Base-by-base conservation (phyloP, 208 protist genomes). In the Tritrichomonas musculus region DNA sequence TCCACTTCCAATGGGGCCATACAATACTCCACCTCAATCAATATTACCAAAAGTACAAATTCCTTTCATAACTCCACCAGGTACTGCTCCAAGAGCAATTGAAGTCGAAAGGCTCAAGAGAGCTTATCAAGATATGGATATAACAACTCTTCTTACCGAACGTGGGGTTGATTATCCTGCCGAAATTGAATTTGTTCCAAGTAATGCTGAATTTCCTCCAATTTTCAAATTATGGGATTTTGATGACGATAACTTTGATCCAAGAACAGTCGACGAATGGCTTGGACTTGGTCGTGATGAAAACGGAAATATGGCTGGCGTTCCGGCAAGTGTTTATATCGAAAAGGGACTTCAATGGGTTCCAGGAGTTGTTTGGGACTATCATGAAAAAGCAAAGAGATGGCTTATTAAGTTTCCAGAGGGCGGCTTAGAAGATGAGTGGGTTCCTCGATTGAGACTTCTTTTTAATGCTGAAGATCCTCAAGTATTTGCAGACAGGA, bases 11-110 rank as follows among this genome's bases (percentile, higher is more conserved):
- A 44, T 49, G 77, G 77, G 77, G 3, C 77, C 77, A n/a, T 39
- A 88, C 47, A 47, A 47, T 22, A 88, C 77, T 22, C 47, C 77
- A 57, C 47, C 77, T 39, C 27, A 53, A 39, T 88, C 77, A 53
- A 88, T 88, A 39, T 30, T 88, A 36, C 77, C 77, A n/a, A 88
- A 88, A 57, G 77, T 88, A n/a, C 77, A 88, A 88, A 88, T 88
- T 57, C 77, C 77, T 17, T 88, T 88, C 17, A 88, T 88, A 57
- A 88, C 77, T 13, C 77, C 77, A 39, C 77, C 77, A 33, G 77
- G 27, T 20, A 47, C 57, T 1, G 41, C 77, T 20, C 77, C 77
- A 39, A 25, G 77, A 57, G 0, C 77, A 1, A 88, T 88, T 49
- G 77, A 88, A 57, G 77, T 88, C 17, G 77, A 88, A 88, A 41